Base-by-base conservation (phyloP, 2,329 filamentous ascomycete genomes). In the Talaromyces sp. region DNA sequence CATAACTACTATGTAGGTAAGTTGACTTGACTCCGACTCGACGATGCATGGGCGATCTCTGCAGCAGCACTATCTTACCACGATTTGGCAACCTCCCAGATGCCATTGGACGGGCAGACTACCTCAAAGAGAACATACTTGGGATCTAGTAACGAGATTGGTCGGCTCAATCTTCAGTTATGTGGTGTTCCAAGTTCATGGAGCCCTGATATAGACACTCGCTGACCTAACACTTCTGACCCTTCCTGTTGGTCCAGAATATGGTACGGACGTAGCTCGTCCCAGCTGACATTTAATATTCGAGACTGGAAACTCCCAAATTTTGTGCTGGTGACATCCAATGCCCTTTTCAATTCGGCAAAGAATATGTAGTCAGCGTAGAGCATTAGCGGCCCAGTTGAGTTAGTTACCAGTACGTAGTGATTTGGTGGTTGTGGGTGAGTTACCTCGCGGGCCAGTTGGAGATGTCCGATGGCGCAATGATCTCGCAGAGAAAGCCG, bases 401-500 rank as follows among this genome's bases (percentile, higher is more conserved):
- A n/a, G 14, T n/a, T 54, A n/a, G n/a, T n/a, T n/a, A n/a, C 31
- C n/a, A 25, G 21, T n/a, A n/a, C n/a, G n/a, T n/a, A n/a, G n/a
- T 12, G 21, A 48, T 21, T 46, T 25, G 44, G 21, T 46, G 42
- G 21, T n/a, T n/a, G 28, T 28, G 28, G 6, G 42, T 46, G 42
- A 14, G 42, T 44, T 42, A 44, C 40, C 12, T 23, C 16, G 16
- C 16, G 39, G 16, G 37, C 16, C 37, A 40, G 37, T 40, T 40
- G 16, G n/a, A n/a, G 7, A 14, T 39, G 16, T 21, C 48, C 48
- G 28, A 54, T 35, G 31, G 50, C 31, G 50, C 31, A 54, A 39
- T 58, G 18, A 25, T 35, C 40, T 46, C 44, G 58, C 58, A 52
- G 16, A 50, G 58, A 60, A 60, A 50, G 58, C 58, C 58, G 58